Evolutionary conservation across 768 basidiomycete species (phyloP), one percentile per base, ranked within the genome.

Genomic region (Collybia mongolica): DNA sequence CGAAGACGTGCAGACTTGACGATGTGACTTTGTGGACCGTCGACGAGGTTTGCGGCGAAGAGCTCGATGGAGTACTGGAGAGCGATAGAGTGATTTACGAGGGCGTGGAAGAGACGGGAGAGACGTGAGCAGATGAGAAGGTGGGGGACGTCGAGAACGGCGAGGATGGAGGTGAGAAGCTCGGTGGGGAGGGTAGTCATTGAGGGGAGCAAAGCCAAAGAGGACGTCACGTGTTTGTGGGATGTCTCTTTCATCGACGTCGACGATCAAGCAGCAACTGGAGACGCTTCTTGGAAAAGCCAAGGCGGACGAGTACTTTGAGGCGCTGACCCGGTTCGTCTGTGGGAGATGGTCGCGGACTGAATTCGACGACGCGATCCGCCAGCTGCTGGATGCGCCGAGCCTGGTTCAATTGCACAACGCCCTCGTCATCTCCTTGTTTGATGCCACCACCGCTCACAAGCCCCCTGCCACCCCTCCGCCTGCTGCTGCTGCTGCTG

Each of bases 381-480:
- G 82, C 46, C 77, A 79, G 22, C 71, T 77, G 6, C 75, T 92
- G 28, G 82, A 82, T 58, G 76, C 80, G 1, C 74, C 83, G 19
- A 77, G 75, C 46, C 74, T 88, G 19, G 86, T 90, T 23, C 88
- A 90, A 65, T 70, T 91, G 2, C 90, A 93, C 62, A 93, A 93
- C 65, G 83, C 90, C 9, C 74, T 93, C 26, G 83, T 93, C 29
- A 90, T 92, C 24, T 90, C 90, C 2, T 67, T 93, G 14, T 89
- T 92, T 54, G 89, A 90, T 65, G 86, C 86, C 19, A 88, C 56
- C 11, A 50, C 51, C 2, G 81, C 82, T 0, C 81, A 86, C 56
- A 82, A 84, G 56, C 79, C 86, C 37, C 79, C 80, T 0, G 83
- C 87, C 0, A 38, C 46, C 35, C 81, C 84, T 6, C 85, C 87